These are phyloP conservation scores for Arctium minus DNA, from an alignment of 129 eudicot species.

Conservation along the genomic window DNA sequence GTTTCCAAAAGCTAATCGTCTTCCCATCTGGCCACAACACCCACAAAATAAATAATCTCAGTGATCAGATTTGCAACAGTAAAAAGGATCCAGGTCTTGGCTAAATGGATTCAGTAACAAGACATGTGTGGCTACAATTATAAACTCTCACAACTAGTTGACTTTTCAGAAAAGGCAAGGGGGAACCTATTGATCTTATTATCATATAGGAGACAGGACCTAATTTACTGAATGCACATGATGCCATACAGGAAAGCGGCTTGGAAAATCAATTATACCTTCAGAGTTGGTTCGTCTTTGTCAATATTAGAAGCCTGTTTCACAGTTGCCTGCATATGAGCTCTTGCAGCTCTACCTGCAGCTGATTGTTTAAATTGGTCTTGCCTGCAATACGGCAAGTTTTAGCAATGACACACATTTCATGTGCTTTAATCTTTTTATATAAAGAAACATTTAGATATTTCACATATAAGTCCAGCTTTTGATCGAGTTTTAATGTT, in stretches of 20 bases:
- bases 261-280: conserved; percentile 38
- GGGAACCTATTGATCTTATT: background rate
- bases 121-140: background rate
- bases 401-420: background rate
- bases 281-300: conserved; percentile 82
- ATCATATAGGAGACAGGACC: background rate
- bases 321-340: conserved; percentile 83
- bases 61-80: background rate
- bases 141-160: background rate
- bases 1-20: conserved; percentile 19
- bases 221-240: background rate
- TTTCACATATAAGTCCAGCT: background rate
- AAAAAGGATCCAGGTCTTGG: background rate
- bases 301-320: conserved; percentile 65
- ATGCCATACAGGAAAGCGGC: background rate
- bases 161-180: background rate
- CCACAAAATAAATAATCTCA: conserved; percentile 5
- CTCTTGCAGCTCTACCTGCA: conserved; percentile 95
- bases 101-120: background rate
- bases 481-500: background rate
- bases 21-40: conserved; percentile 98
- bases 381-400: conserved; percentile 51
- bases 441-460: background rate
- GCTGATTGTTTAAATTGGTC: conserved; percentile 80
- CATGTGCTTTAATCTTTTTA: background rate